Conservation (phyloP, 805 yeast genomes). For the Clavispora vitiphila region DNA sequence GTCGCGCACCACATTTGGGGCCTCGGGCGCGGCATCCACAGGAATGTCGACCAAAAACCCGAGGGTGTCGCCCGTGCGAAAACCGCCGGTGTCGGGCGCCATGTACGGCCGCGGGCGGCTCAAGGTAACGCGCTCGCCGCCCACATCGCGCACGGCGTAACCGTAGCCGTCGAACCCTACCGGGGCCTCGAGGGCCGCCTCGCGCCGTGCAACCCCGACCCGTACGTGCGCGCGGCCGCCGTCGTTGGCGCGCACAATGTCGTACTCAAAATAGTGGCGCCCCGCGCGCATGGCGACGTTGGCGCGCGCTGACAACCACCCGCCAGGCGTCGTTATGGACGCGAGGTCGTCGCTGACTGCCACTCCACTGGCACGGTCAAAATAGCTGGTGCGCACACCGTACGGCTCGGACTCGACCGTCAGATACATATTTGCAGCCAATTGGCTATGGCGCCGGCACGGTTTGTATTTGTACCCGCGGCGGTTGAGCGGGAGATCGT, state of each 20-base stretch:
- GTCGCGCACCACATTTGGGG: slow-evolving; percentile 59
- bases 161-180: slow-evolving; percentile 95
- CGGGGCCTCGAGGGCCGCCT: slow-evolving; percentile 89
- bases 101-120: slow-evolving; percentile 61
- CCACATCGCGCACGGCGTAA: slow-evolving; percentile 79
- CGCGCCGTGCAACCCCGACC: slow-evolving; percentile 78
- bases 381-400: slow-evolving; percentile 50
- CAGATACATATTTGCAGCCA: slow-evolving; percentile 55
- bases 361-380: slow-evolving; percentile 66
- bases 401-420: slow-evolving; percentile 73
- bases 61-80: slow-evolving; percentile 72
- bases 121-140: slow-evolving; percentile 70
- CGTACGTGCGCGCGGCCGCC: slow-evolving; percentile 55
- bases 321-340: slow-evolving; percentile 54
- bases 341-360: slow-evolving; percentile 22
- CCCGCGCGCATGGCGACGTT: slow-evolving; percentile 79
- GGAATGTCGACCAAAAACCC: slow-evolving; percentile 79
- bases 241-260: slow-evolving; percentile 43
- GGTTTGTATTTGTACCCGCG: slow-evolving; percentile 78
- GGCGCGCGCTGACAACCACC: slow-evolving; percentile 78
- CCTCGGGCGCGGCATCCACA: slow-evolving; percentile 4
- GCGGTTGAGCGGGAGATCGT: slow-evolving; percentile 77
- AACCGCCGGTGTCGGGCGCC: slow-evolving; percentile 37
- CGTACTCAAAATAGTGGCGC: slow-evolving; percentile 71
- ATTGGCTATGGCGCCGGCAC: slow-evolving; percentile 64